phyloP scores from a whole-genome alignment of 192 early-diverging fungal species.

The Coemansia guatemalensis region DNA sequence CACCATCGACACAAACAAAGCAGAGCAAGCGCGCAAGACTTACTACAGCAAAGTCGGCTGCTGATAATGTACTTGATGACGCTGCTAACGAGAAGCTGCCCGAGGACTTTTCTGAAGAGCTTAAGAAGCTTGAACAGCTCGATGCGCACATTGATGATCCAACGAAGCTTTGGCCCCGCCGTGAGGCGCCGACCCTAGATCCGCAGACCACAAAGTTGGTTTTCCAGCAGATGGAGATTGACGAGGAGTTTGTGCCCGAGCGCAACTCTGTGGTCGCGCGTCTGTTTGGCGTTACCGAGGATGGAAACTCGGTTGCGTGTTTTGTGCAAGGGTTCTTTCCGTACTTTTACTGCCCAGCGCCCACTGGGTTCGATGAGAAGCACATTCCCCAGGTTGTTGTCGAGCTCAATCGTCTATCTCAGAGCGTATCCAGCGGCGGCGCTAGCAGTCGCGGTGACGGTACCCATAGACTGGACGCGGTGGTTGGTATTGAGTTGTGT shows the following conservation, averaged over 20 bases:
- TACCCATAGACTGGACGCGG: constrained; percentile 8
- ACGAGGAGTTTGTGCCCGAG: constrained; percentile 67
- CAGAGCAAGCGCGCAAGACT: constrained; percentile 48
- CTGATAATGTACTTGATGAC: constrained; percentile 25
- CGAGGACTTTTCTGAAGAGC: constrained; percentile 52
- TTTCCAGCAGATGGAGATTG: constrained; percentile 96
- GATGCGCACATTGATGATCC: constrained; percentile 33
- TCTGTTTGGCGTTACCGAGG: constrained; percentile 85
- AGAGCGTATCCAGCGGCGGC: constrained; percentile 32
- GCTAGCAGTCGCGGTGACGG: constrained; percentile 18
- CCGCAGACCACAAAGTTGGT: constrained; percentile 54
- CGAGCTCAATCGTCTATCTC: constrained; percentile 42
- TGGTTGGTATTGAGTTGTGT: constrained; percentile 60
- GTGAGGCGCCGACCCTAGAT: constrained; percentile 28
- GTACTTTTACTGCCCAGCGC: constrained; percentile 94
- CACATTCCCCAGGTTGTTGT: constrained; percentile 54
- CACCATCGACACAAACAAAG: constrained; percentile 14
- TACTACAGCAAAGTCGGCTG: constrained; percentile 24
- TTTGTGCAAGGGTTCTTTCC: constrained; percentile 88
- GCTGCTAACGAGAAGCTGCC: constrained; percentile 28
- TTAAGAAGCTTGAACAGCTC: constrained; percentile 37
- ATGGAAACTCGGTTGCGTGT: constrained; percentile 89
- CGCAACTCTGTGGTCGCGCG: constrained; percentile 63
- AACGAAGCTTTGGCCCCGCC: constrained; percentile 28
- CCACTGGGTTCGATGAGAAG: constrained; percentile 66